Evolutionary conservation across 2,329 filamentous ascomycete species (phyloP).

Genomic region (Xylariaceae sp.): DNA sequence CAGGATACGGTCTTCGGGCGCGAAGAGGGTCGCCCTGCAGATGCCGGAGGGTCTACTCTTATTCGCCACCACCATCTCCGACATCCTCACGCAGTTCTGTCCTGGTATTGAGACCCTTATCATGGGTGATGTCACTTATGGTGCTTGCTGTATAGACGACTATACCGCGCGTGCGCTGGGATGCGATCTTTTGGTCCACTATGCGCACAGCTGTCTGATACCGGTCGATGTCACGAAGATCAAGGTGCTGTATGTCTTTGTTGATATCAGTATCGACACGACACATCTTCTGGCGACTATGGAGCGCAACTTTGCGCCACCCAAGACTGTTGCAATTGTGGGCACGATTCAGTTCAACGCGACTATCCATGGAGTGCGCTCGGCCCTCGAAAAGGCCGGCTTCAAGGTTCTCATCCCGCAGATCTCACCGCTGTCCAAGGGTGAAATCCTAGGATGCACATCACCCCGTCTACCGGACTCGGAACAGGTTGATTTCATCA

Average conservation of each 20-base stretch:
- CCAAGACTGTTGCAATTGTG: slow-evolving; percentile 86
- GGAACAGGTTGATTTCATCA: slow-evolving; percentile 54
- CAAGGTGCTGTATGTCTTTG: slow-evolving; percentile 95
- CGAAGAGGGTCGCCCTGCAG: slow-evolving; percentile 86
- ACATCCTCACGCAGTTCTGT: slow-evolving; percentile 93
- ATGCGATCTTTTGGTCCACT: slow-evolving; percentile 92
- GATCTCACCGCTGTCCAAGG: slow-evolving; percentile 86
- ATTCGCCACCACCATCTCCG: slow-evolving; percentile 95
- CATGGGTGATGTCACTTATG: slow-evolving; percentile 99
- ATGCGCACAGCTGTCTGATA: slow-evolving; percentile 94
- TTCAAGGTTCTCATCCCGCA: slow-evolving; percentile 86
- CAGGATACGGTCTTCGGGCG: slow-evolving; percentile 72
- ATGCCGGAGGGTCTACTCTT: slow-evolving; percentile 93
- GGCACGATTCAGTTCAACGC: slow-evolving; percentile 99
- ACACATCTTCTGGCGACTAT: slow-evolving; percentile 80
- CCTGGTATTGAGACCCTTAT: slow-evolving; percentile 87
- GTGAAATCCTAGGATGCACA: slow-evolving; percentile 96
- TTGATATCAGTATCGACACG: slow-evolving; percentile 94
- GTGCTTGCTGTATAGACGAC: slow-evolving; percentile 97
- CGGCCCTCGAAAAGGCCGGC: slow-evolving; percentile 73
- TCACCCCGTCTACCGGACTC: slow-evolving; percentile 64
- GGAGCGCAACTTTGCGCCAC: slow-evolving; percentile 77
- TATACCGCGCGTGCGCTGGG: slow-evolving; percentile 92
- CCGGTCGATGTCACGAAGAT: slow-evolving; percentile 96
- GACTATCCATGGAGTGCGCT: slow-evolving; percentile 80